A percentile compares a stretch with the other conserved stretches of the same genome.
phyloP scores from a whole-genome alignment of 352 stramenopile genomes.

The Phytopythium delawarense region DNA sequence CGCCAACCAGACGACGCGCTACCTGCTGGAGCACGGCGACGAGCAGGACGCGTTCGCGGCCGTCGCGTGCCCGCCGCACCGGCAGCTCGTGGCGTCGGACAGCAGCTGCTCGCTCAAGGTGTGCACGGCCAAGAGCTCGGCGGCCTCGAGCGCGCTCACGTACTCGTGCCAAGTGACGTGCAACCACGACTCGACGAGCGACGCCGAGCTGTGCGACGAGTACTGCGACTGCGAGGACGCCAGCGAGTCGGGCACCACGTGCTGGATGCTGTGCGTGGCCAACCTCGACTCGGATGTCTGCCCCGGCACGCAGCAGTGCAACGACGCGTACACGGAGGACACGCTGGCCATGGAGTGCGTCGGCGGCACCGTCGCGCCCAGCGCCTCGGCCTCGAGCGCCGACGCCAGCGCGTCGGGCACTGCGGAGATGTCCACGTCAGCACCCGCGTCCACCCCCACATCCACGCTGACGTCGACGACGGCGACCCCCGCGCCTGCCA shows the following conservation, averaged over 20 bases:
- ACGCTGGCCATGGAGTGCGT: constrained; percentile 44
- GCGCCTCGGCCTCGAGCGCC: constrained; percentile 2
- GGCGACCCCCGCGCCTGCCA: not conserved
- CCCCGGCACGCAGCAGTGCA: constrained; percentile 43
- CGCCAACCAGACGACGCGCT: constrained; percentile 44
- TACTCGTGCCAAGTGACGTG: constrained; percentile 54
- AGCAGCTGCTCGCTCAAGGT: constrained; percentile 42
- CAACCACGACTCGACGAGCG: constrained; percentile 39
- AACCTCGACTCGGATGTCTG: constrained; percentile 39
- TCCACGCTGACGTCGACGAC: not conserved
- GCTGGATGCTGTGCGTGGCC: constrained; percentile 61
- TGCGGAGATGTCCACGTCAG: not conserved
- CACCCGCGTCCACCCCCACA: not conserved
- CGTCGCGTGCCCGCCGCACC: constrained; percentile 41
- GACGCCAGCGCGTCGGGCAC: not conserved
- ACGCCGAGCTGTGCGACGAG: constrained; percentile 29
- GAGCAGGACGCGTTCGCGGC: constrained; percentile 30
- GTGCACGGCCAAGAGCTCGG: constrained; percentile 31
- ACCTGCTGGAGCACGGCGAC: constrained; percentile 36
- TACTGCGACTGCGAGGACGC: constrained; percentile 39
- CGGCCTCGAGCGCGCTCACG: constrained; percentile 19
- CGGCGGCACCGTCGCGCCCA: constrained; percentile 19
- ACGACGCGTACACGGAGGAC: constrained; percentile 26
- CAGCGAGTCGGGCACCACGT: constrained; percentile 25
- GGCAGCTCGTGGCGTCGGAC: constrained; percentile 40